A percentile compares a stretch with the other conserved stretches of the same genome.
These are phyloP conservation scores for Cymbopogon flexuosus DNA, from an alignment of 202 grass and related monocot genomes.

Conservation along the genomic window DNA sequence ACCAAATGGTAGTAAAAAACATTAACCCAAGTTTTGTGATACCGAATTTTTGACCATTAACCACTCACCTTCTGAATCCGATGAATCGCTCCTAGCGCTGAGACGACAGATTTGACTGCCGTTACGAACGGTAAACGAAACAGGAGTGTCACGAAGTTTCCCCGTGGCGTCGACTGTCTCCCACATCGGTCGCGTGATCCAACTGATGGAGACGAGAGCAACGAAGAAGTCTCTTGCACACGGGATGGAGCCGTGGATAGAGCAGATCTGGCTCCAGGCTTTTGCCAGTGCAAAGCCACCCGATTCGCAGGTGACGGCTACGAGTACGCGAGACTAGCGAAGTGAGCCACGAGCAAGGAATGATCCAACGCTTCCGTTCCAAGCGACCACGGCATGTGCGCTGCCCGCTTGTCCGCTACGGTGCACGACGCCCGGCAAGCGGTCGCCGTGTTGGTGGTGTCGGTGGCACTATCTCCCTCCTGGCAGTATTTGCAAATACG, in stretches of 20 bases:
- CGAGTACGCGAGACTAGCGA: neutral
- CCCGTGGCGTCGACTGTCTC: no score
- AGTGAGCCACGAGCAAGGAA: neutral
- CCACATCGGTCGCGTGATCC: neutral
- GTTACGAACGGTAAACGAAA: neutral
- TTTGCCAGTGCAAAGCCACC: neutral
- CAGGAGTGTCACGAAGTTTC: neutral
- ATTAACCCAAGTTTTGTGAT: no score
- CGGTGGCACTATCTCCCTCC: neutral
- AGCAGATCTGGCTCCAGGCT: neutral
- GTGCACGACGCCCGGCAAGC: neutral
- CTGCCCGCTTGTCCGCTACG: neutral
- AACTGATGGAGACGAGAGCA: neutral
- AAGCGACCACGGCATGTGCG: conserved; percentile 14
- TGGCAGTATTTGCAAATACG: no score
- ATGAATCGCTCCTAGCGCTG: neutral
- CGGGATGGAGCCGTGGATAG: neutral
- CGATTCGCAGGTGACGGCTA: neutral
- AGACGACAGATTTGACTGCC: neutral
- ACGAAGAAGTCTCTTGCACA: neutral
- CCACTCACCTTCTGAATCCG: neutral
- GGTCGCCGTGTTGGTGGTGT: neutral
- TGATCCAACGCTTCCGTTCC: conserved; percentile 16
- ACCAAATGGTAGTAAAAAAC: no score
- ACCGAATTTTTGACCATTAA: neutral